Evolutionary conservation across 371 early-diverging fungal species (phyloP), one percentile per base, ranked within the genome.

Genomic region (Smittium mucronatum): DNA sequence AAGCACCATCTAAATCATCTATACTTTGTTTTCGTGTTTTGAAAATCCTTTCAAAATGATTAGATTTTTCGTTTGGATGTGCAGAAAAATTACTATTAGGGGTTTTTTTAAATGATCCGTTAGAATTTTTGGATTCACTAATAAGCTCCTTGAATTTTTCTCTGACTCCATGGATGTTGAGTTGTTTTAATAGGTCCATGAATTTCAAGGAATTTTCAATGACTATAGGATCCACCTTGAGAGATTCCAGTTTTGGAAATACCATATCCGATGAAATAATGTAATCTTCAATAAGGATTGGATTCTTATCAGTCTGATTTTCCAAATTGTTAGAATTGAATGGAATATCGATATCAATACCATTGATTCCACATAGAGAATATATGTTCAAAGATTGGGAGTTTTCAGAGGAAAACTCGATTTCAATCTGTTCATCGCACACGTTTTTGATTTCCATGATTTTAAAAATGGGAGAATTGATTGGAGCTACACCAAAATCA

Each of bases 391-490:
- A 15, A 36, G 17, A n/a, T 25, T 33, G 34, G 2, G 67, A 15
- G 57, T 63, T 29, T 57, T 61, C 71, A 2, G 67, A 57, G 17
- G 57, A n/a, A 35, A 32, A 64, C 30, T 47, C 68, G 32, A 36
- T 34, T 34, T 34, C 31, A 8, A 30, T 60, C 25, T 58, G 57
- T 26, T 34, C 57, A 31, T 29, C 29, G 58, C 88, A 85, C 63
- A 95, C 88, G 72, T 96, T 98, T 47, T 91, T 91, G 29, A 98
- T 86, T 0, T 86, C 85, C 70, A 95, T 87, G 2, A 88, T 86
- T 11, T 94, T 85, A 28, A 97, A 71, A 0, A 84, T 83, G 0
- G 93, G 87, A 1, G 94, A 85, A 71, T 94, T 93, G 36, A 93
- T 73, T 5, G 93, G 86, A 0, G 91, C 89, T 0, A 86, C 75